These are phyloP conservation scores for Aspergillus nomiae DNA, from an alignment of 2,329 filamentous ascomycete genomes.

Conservation along the genomic window DNA sequence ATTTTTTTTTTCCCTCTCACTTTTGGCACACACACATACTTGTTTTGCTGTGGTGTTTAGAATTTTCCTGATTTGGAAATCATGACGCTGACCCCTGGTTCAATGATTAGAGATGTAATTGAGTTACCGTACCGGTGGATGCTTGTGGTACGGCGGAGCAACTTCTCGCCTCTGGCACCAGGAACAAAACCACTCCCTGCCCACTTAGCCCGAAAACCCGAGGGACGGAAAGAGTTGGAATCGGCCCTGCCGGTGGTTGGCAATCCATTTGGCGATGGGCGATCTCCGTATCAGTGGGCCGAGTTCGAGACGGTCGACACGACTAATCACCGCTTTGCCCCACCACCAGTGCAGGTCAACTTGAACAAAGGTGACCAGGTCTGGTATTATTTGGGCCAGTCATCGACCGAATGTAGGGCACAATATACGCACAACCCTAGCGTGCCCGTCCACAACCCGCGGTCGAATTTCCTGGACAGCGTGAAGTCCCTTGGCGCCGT, in stretches of 20 bases:
- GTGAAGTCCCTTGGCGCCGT: slow-evolving; percentile 44
- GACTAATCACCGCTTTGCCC: slow-evolving; percentile 54
- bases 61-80: slow-evolving; percentile 16
- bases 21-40: not conserved
- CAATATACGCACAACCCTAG: slow-evolving; percentile 83
- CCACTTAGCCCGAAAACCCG: slow-evolving; percentile 54
- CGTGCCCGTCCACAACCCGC: slow-evolving; percentile 49
- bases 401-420: slow-evolving; percentile 85
- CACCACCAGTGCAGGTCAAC: slow-evolving; percentile 68
- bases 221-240: slow-evolving; percentile 55
- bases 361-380: slow-evolving; percentile 72
- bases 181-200: slow-evolving; percentile 50
- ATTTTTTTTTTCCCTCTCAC: slow-evolving; percentile 21
- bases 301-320: slow-evolving; percentile 70
- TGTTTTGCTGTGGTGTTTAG: slow-evolving; percentile 5
- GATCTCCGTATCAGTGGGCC: slow-evolving; percentile 65
- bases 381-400: slow-evolving; percentile 85
- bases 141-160: slow-evolving; percentile 52
- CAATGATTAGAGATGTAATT: slow-evolving; percentile 47
- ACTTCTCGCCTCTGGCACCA: slow-evolving; percentile 49
- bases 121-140: slow-evolving; percentile 63
- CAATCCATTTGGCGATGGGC: slow-evolving; percentile 64
- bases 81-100: slow-evolving; percentile 16
- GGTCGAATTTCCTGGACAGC: slow-evolving; percentile 53
- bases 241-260: slow-evolving; percentile 67